phyloP scores from a whole-genome alignment of 148 eudicot genomes.

The Fallopia convolvulus region DNA sequence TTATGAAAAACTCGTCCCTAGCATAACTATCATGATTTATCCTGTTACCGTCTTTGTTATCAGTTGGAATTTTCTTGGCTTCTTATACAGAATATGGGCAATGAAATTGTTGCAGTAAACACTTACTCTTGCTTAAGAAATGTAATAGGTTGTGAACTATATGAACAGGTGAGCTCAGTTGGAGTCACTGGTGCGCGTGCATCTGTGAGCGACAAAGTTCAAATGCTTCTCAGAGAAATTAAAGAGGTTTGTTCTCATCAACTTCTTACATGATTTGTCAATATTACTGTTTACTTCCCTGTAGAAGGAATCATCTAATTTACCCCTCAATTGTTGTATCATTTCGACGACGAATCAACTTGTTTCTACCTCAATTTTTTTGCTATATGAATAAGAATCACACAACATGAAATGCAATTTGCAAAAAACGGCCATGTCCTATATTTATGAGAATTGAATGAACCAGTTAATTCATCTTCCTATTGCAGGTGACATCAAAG shows the following conservation, averaged over 20 bases:
- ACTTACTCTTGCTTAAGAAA: background rate
- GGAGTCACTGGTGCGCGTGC: constrained; percentile 94
- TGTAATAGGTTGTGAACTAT: background rate
- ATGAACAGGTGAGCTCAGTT: constrained; percentile 63
- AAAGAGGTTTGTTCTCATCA: constrained; percentile 47
- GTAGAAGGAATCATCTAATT: background rate
- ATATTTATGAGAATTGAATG: too few relatives aligned
- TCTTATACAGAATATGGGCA: background rate
- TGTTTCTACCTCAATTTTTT: background rate
- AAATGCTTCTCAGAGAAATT: constrained; percentile 59
- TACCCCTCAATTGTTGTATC: background rate
- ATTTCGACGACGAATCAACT: background rate
- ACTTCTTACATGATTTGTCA: background rate
- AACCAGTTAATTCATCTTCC: background rate
- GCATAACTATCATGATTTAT: background rate
- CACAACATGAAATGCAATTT: background rate
- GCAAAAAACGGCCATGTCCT: too few relatives aligned
- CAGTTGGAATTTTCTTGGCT: background rate
- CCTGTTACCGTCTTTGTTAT: background rate
- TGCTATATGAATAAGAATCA: background rate
- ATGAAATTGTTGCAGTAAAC: background rate
- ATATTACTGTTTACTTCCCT: background rate
- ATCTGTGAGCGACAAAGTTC: constrained; percentile 60
- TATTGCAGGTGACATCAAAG: constrained; percentile 49
- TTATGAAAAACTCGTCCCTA: background rate